Percentiles rank a stretch among this genome's conserved stretches.
Conservation (phyloP, 179 eudicot genomes). For the Silene coronaria region DNA sequence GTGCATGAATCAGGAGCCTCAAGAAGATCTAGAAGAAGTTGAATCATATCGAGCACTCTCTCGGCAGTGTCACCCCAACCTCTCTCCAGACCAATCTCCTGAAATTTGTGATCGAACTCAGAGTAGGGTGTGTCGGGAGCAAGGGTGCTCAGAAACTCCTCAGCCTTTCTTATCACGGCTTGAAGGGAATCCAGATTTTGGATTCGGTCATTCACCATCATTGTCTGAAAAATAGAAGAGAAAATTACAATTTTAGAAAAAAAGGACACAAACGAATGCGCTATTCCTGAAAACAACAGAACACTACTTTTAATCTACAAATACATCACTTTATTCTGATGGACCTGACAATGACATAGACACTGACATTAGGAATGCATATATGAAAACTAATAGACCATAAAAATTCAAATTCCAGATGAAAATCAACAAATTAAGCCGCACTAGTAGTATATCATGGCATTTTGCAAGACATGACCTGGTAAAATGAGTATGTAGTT, state of each 20-base stretch:
- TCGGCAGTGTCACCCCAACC: conserved; percentile 51
- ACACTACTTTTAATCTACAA: neutral
- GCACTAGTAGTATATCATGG: too few relatives aligned
- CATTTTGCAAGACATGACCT: too few relatives aligned
- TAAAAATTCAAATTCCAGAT: too few relatives aligned
- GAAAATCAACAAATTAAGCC: too few relatives aligned
- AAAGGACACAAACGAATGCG: neutral
- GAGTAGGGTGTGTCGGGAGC: conserved; percentile 42
- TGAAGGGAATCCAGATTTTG: conserved; percentile 61
- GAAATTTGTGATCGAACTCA: conserved; percentile 41
- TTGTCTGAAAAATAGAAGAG: conserved; percentile 38
- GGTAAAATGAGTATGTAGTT: too few relatives aligned
- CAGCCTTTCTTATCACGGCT: conserved; percentile 68
- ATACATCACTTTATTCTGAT: too few relatives aligned
- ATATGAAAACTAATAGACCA: too few relatives aligned
- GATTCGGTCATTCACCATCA: conserved; percentile 84
- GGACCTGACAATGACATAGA: too few relatives aligned
- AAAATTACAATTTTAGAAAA: neutral
- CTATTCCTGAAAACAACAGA: neutral
- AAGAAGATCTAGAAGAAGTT: conserved; percentile 38
- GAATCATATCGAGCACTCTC: conserved; percentile 41
- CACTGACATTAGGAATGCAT: too few relatives aligned
- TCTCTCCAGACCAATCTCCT: conserved; percentile 43
- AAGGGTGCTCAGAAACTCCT: conserved; percentile 58
- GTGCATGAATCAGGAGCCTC: conserved; percentile 51